phyloP scores from a whole-genome alignment of 768 basidiomycete genomes.

The Tulasnella sp. region DNA sequence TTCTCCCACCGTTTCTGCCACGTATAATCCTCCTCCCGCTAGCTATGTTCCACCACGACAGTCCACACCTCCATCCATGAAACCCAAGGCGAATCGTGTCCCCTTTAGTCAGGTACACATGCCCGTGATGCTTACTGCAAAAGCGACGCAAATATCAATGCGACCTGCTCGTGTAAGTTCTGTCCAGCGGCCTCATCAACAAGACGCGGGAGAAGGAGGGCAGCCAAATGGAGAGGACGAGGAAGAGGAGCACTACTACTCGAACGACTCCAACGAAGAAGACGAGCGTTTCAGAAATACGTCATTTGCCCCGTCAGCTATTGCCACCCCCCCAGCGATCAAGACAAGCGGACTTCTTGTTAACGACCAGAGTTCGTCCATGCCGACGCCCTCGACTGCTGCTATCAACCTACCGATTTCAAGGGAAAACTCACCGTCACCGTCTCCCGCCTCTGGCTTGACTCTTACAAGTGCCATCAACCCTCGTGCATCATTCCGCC shows the following conservation, averaged over 20 bases:
- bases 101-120: background rate
- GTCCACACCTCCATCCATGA: background rate
- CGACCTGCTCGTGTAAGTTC: slow-evolving; percentile 5
- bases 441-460: slow-evolving; percentile 23
- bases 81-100: background rate
- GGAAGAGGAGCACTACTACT: background rate
- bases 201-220: background rate
- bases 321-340: background rate
- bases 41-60: background rate
- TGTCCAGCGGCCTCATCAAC: background rate
- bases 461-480: background rate
- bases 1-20: background rate
- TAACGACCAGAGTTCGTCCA: slow-evolving; percentile 27
- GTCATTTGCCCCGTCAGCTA: background rate
- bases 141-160: slow-evolving; percentile 9
- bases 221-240: background rate
- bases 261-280: slow-evolving; percentile 11
- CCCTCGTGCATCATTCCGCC: slow-evolving; percentile 28
- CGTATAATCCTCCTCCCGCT: background rate
- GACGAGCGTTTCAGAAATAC: slow-evolving; percentile 10
- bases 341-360: background rate
- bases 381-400: background rate
- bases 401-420: slow-evolving; percentile 25
- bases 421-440: slow-evolving; percentile 31
- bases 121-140: background rate